phyloP scores from a whole-genome alignment of 1,284 basidiomycete genomes.

The Polyporus tsugae region DNA sequence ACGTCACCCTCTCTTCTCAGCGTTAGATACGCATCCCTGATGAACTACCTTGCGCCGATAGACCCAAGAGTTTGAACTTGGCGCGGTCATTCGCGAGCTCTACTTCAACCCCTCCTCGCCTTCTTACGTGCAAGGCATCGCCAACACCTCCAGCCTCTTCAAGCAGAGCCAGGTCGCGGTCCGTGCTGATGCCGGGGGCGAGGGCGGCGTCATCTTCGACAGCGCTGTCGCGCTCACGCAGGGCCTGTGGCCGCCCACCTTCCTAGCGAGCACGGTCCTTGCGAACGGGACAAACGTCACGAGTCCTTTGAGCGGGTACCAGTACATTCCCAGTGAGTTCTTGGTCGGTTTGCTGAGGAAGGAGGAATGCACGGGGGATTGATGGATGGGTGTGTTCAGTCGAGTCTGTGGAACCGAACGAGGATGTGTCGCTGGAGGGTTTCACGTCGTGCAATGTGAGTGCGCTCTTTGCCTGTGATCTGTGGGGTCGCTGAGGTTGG shows the following conservation, averaged over 20 bases:
- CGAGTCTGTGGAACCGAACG: slow-evolving; percentile 53
- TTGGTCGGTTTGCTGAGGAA: not conserved
- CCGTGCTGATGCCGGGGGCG: slow-evolving; percentile 56
- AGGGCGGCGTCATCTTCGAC: slow-evolving; percentile 60
- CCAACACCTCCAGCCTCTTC: slow-evolving; percentile 42
- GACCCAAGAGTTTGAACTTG: slow-evolving; percentile 55
- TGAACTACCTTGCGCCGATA: slow-evolving; percentile 18
- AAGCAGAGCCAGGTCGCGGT: slow-evolving; percentile 48
- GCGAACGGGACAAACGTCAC: slow-evolving; percentile 58
- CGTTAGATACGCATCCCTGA: not conserved
- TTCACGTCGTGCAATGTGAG: slow-evolving; percentile 54
- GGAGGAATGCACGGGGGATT: not conserved
- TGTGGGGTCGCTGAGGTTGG: not conserved
- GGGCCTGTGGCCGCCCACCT: slow-evolving; percentile 54
- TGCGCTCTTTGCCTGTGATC: not conserved
- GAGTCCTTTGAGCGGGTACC: slow-evolving; percentile 60
- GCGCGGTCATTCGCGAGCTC: slow-evolving; percentile 48
- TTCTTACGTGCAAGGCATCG: slow-evolving; percentile 45
- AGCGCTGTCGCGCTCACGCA: slow-evolving; percentile 56
- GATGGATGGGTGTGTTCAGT: slow-evolving; percentile 36
- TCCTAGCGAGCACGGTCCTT: slow-evolving; percentile 45
- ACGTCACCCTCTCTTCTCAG: slow-evolving; percentile 22
- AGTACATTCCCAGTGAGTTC: slow-evolving; percentile 68
- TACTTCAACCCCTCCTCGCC: slow-evolving; percentile 50
- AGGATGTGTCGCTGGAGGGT: slow-evolving; percentile 53